phyloP scores from a whole-genome alignment of 148 eudicot species.

The Simmondsia chinensis region DNA sequence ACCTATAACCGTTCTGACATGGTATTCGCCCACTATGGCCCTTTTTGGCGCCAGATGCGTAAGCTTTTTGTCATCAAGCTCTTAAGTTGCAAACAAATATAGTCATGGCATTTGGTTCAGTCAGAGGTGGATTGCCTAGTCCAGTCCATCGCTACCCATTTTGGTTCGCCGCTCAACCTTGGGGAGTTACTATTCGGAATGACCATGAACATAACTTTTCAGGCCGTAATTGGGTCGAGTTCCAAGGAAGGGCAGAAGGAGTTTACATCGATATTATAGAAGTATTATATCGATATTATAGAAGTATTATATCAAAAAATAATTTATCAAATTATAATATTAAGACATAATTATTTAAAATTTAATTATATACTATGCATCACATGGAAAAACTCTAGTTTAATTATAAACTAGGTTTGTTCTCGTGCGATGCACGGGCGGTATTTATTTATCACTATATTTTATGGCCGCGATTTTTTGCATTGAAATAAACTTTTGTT shows the following conservation, averaged over 20 bases:
- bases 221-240: slow-evolving; percentile 65
- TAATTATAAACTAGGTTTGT: too few relatives aligned
- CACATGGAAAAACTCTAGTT: too few relatives aligned
- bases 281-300: slow-evolving; percentile 54
- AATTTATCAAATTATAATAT: too few relatives aligned
- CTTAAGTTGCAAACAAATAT: slow-evolving; percentile 58
- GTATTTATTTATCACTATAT: too few relatives aligned
- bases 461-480: too few relatives aligned
- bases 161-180: slow-evolving; percentile 33
- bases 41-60: slow-evolving; percentile 92
- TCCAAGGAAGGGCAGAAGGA: slow-evolving; percentile 55
- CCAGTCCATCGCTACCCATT: slow-evolving; percentile 9
- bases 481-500: too few relatives aligned
- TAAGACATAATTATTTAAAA: too few relatives aligned
- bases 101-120: slow-evolving; percentile 62
- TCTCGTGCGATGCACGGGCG: too few relatives aligned
- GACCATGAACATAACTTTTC: slow-evolving; percentile 41
- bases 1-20: slow-evolving; percentile 66
- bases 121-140: slow-evolving; percentile 41
- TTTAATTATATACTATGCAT: too few relatives aligned
- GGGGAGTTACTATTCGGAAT: slow-evolving; percentile 50
- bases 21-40: too few relatives aligned
- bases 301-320: too few relatives aligned
- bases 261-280: slow-evolving; percentile 48
- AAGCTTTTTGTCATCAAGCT: slow-evolving; percentile 73